Percentiles rank a stretch among this genome's conserved stretches.
phyloP scores from a whole-genome alignment of 495 filamentous ascomycete genomes.

The Daldinia childiae region DNA sequence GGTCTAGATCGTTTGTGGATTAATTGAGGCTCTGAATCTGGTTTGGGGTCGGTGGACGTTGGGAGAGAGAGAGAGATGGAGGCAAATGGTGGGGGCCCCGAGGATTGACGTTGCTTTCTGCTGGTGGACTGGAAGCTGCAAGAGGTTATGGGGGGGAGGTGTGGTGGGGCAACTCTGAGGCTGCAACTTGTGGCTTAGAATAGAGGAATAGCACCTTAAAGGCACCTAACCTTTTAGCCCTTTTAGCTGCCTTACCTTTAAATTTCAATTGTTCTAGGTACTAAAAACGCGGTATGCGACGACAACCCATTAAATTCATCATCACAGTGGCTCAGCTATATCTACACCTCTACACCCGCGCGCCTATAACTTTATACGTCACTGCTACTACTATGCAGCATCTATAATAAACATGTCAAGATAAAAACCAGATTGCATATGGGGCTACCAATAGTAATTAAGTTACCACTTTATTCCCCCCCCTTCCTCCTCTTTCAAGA shows the following conservation, averaged over 20 bases:
- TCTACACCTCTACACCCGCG: conserved; percentile 33
- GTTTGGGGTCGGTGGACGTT: conserved; percentile 34
- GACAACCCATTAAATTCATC: conserved; percentile 1
- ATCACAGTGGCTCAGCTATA: conserved; percentile 33
- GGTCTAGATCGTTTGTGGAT: conserved; percentile 6
- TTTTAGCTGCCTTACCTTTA: neutral
- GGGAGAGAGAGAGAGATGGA: conserved; percentile 7
- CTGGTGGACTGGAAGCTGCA: conserved; percentile 31
- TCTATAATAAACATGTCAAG: conserved; percentile 19
- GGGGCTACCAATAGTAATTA: conserved; percentile 38
- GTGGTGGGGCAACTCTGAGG: conserved; percentile 23
- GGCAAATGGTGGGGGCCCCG: conserved; percentile 15
- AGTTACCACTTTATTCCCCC: neutral
- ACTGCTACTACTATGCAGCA: conserved; percentile 10
- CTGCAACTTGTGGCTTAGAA: conserved; percentile 38
- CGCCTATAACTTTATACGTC: conserved; percentile 21
- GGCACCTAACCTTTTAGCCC: neutral
- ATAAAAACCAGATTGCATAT: conserved; percentile 22
- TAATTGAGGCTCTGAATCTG: conserved; percentile 22
- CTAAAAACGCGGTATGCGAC: conserved; percentile 5
- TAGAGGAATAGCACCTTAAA: neutral
- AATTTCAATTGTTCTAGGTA: neutral
- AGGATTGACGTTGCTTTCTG: conserved; percentile 39
- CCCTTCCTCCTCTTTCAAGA: neutral
- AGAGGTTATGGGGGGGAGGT: neutral